Base-by-base conservation (phyloP, 2,329 filamentous ascomycete species). In the Hypoxylon sp. region DNA sequence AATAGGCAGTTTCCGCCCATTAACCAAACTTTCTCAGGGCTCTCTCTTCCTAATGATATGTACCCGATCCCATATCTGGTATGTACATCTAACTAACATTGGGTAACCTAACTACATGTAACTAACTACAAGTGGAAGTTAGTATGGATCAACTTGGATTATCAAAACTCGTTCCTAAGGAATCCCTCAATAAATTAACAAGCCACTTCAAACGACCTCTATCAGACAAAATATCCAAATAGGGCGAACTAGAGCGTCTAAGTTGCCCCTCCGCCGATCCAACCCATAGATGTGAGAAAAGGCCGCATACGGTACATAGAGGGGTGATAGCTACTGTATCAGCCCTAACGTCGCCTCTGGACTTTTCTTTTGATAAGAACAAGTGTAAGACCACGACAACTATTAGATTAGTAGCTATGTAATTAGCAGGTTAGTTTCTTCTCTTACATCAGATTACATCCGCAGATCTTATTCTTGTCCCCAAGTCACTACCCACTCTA, bases 1-100 rank as follows among this genome's bases (percentile, higher is more conserved):
- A 66, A 66, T 66, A 66, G 58, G 63, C 63, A 62, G 58, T 59
- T 66, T 58, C 52, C 58, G 59, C 56, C 56, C 43, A n/a, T 64
- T 55, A 46, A 59, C 48, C 55, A 64, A 53, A 28, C 21, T 32
- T 34, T 45, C 36, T 43, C 28, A 30, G 28, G n/a, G 13, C 28
- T 30, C 30, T 36, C 43, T 55, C 21, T 41, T 41, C 38, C 57
- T 34, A 64, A 64, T 51, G 43, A 60, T 46, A 48, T 11, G 34
- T 25, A 23, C 23, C 14, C 21, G 32, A 25, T 19, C 25, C 38
- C 25, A 30, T 57, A 46, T 25, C 38, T 56, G 21, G 25, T 34
- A 28, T 56, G n/a, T 19, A 28, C 19, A 43, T 30, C 11, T 13
- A 38, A n/a, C 5, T 41, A 19, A 41, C 17, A 14, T 13, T 38